phyloP scores from a whole-genome alignment of 2,329 filamentous ascomycete genomes.

The Cladosporium oxysporum region DNA sequence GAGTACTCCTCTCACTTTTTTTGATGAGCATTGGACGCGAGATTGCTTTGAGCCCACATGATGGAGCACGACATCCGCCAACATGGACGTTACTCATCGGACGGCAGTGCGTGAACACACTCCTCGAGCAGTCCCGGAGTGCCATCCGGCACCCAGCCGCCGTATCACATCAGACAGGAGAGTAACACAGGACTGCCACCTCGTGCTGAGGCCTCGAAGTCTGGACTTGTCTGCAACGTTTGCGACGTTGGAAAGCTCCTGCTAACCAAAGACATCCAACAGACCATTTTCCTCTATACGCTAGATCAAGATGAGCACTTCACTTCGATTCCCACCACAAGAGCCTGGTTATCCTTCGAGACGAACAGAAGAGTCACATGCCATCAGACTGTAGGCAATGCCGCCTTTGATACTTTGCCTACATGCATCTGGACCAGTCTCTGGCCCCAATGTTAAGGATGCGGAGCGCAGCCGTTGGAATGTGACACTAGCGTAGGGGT shows the following conservation, averaged over 20 bases:
- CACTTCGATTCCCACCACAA: not conserved
- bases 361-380: not conserved
- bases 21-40: not conserved
- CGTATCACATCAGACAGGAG: not conserved
- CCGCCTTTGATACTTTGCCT: not conserved
- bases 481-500: conserved; percentile 13
- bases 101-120: not conserved
- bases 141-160: not conserved
- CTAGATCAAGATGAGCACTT: not conserved
- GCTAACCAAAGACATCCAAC: not conserved
- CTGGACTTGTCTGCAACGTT: not conserved
- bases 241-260: not conserved
- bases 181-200: not conserved
- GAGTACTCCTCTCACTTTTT: not conserved
- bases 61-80: not conserved
- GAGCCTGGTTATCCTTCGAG: not conserved
- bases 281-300: not conserved
- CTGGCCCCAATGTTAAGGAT: not conserved
- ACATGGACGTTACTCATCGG: not conserved
- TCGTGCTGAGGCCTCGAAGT: not conserved
- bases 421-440: not conserved
- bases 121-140: not conserved
- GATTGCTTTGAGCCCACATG: not conserved
- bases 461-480: conserved; percentile 7
- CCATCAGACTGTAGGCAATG: not conserved